phyloP scores from a whole-genome alignment of 305 asterid species.

The Fraxinus dipetala region DNA sequence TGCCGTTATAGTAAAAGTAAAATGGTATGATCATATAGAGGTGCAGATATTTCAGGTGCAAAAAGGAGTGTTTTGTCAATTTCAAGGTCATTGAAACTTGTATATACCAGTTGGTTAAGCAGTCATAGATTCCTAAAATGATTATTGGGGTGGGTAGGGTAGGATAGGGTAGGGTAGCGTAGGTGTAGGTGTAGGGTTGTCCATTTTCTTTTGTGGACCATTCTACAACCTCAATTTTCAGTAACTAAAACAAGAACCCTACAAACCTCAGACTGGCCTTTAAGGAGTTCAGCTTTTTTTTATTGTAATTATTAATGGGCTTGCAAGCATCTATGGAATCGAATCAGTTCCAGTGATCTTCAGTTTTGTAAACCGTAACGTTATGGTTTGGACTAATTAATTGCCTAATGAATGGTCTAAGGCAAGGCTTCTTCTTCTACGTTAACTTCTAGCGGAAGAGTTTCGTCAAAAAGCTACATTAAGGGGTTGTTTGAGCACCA shows the following conservation, averaged over 20 bases:
- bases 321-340: not conserved
- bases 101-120: not conserved
- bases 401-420: not conserved
- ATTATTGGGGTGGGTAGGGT: not conserved
- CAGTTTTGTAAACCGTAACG: not conserved
- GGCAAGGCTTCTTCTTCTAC: not conserved
- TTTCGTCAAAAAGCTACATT: no score
- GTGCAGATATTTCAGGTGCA: constrained; percentile 1
- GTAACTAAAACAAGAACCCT: not conserved
- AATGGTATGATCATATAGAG: not conserved
- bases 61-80: not conserved
- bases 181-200: constrained; percentile 23
- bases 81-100: constrained; percentile 23
- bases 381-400: not conserved
- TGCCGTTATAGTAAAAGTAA: not conserved
- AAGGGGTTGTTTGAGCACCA: no score
- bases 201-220: constrained; percentile 29
- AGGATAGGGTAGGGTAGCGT: not conserved
- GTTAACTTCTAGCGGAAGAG: not conserved
- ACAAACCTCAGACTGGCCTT: not conserved
- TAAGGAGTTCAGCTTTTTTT: not conserved
- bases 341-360: not conserved
- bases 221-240: constrained; percentile 18
- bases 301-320: not conserved
- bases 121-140: no score